A percentile compares a stretch with the other conserved stretches of the same genome.
Evolutionary conservation across 257 asterid genomes (phyloP).

Genomic region (Hygrophila difformis): DNA sequence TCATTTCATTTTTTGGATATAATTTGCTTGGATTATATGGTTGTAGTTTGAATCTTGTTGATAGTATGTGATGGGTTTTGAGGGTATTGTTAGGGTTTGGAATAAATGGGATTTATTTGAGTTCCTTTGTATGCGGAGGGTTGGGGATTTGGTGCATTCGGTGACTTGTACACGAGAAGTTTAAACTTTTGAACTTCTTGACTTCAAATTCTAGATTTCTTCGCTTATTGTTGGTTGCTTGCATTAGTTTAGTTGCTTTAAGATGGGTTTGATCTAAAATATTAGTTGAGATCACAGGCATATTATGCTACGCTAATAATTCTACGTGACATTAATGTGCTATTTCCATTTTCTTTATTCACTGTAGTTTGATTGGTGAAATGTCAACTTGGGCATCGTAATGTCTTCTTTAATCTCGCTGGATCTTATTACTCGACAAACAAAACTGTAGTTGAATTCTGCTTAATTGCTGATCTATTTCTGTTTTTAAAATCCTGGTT

Average conservation of each 20-base stretch:
- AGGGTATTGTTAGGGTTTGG: too few species aligned
- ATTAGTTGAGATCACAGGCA: neutral
- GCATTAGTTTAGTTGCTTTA: constrained; percentile 7
- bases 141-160: constrained; percentile 12
- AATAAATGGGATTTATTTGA: too few species aligned
- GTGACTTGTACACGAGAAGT: constrained; percentile 1
- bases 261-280: neutral
- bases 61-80: neutral
- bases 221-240: neutral
- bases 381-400: neutral
- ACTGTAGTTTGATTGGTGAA: neutral
- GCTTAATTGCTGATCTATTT: neutral
- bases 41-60: constrained; percentile 1
- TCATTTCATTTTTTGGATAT: constrained; percentile 6
- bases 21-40: constrained; percentile 6
- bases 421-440: neutral
- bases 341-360: neutral
- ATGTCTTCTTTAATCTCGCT: neutral
- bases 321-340: neutral
- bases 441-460: neutral
- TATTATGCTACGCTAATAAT: neutral
- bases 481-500: neutral
- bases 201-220: constrained; percentile 5
- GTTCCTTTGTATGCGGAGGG: too few species aligned
- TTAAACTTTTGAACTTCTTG: constrained; percentile 1